Percentiles rank a stretch among this genome's conserved stretches.
These are phyloP conservation scores for Hamigera avellanea DNA, from an alignment of 495 filamentous ascomycete species.

Conservation along the genomic window DNA sequence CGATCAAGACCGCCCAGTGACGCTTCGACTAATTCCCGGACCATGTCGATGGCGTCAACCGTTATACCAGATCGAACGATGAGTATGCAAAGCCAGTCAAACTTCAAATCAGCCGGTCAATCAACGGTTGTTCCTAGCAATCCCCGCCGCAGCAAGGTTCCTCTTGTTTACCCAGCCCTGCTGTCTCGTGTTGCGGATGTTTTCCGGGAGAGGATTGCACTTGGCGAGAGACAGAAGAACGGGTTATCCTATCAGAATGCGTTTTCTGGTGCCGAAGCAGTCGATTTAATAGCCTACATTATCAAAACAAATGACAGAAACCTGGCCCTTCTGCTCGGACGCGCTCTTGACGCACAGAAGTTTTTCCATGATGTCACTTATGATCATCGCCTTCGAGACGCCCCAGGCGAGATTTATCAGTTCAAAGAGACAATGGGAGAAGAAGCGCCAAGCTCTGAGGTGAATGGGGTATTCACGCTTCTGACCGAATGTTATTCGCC, in stretches of 20 bases:
- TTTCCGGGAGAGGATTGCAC: conserved; percentile 72
- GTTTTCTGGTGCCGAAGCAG: conserved; percentile 88
- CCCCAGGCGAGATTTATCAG: conserved; percentile 83
- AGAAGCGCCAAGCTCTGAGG: conserved; percentile 63
- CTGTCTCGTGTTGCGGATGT: conserved; percentile 83
- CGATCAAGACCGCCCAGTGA: conserved; percentile 31
- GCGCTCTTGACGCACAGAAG: conserved; percentile 94
- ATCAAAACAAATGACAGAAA: conserved; percentile 96
- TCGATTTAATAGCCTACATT: conserved; percentile 87
- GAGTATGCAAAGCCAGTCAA: conserved; percentile 32
- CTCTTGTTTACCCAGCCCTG: conserved; percentile 85
- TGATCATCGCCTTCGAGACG: conserved; percentile 89
- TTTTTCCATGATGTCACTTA: conserved; percentile 99
- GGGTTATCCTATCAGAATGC: conserved; percentile 93
- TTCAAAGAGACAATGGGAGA: conserved; percentile 90
- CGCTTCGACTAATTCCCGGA: conserved; percentile 35
- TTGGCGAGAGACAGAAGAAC: conserved; percentile 89
- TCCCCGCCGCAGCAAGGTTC: conserved; percentile 44
- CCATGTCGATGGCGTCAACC: conserved; percentile 89
- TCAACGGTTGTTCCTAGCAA: conserved; percentile 33
- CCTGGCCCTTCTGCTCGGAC: conserved; percentile 82
- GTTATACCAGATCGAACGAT: conserved; percentile 40
- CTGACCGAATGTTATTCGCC: conserved; percentile 97
- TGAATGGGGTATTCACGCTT: conserved; percentile 94
- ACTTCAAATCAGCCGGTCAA: conserved; percentile 19